phyloP scores from a whole-genome alignment of 306 rosid species.

The Inga laurina region DNA sequence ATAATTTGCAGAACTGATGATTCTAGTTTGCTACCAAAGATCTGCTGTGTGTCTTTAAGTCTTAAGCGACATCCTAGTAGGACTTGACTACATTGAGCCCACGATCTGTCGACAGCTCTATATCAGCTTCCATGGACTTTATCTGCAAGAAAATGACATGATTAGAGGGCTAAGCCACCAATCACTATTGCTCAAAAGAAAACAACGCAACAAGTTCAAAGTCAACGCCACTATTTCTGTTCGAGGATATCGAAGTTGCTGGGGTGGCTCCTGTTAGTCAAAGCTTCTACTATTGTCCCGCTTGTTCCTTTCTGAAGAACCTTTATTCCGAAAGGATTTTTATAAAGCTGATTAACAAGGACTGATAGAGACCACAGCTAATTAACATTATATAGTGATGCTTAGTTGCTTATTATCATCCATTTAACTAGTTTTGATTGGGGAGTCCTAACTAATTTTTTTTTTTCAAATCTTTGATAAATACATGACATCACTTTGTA shows the following conservation, averaged over 20 bases:
- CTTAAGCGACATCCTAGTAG: not conserved
- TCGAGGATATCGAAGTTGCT: not conserved
- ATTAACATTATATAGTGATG: not conserved
- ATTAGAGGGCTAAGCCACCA: not conserved
- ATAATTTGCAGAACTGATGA: constrained; percentile 19
- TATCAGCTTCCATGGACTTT: not conserved
- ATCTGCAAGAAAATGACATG: not conserved
- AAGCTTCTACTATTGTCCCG: not conserved
- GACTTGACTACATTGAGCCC: not conserved
- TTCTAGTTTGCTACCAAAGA: not conserved
- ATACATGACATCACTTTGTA: not conserved
- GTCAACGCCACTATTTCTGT: not conserved
- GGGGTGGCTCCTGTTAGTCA: not conserved
- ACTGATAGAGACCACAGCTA: not conserved
- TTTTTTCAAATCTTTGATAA: not conserved
- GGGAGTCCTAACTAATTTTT: not conserved
- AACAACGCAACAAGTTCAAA: not conserved
- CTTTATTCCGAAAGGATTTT: not conserved
- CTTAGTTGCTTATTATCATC: too few species aligned
- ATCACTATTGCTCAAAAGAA: not conserved
- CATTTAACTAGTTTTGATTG: not conserved
- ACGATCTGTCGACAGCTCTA: not conserved
- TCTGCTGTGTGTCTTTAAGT: not conserved
- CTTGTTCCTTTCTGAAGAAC: not conserved
- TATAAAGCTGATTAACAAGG: not conserved